phyloP scores from a whole-genome alignment of 345 rosid species.

The Acer yangbiense region DNA sequence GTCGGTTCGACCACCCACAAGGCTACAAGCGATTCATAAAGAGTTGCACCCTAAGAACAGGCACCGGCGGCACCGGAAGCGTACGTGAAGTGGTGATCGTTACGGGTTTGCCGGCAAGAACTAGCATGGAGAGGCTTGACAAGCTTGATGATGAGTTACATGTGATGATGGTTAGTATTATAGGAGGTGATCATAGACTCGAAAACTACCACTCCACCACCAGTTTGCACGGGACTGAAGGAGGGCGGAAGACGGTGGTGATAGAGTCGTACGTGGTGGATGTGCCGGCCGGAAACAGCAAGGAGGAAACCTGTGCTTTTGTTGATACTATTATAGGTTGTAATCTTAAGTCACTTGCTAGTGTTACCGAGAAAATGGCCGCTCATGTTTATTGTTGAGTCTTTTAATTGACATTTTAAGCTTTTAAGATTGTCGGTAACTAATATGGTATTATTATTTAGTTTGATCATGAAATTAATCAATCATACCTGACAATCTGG shows the following conservation, averaged over 20 bases:
- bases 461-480: too few species aligned
- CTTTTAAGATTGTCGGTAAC: too few species aligned
- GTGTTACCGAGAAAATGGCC: constrained; percentile 45
- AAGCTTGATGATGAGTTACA: constrained; percentile 61
- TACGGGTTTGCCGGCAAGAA: constrained; percentile 56
- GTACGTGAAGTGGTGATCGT: constrained; percentile 52
- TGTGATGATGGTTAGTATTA: constrained; percentile 54
- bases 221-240: constrained; percentile 37
- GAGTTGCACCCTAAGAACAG: constrained; percentile 49
- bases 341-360: constrained; percentile 67
- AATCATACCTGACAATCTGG: too few species aligned
- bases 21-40: constrained; percentile 63
- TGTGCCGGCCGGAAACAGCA: constrained; percentile 57
- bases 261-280: constrained; percentile 75
- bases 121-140: constrained; percentile 66
- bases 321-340: constrained; percentile 54
- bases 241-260: constrained; percentile 41
- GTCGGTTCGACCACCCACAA: constrained; percentile 65
- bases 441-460: too few species aligned
- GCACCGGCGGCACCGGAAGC: constrained; percentile 44
- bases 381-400: background rate
- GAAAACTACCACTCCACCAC: constrained; percentile 54
- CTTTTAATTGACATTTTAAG: too few species aligned
- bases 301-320: constrained; percentile 57
- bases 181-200: constrained; percentile 73